Evolutionary conservation across 352 stramenopile species (phyloP), one percentile per base, ranked within the genome.

Genomic region (Thraustochytrium sp.): DNA sequence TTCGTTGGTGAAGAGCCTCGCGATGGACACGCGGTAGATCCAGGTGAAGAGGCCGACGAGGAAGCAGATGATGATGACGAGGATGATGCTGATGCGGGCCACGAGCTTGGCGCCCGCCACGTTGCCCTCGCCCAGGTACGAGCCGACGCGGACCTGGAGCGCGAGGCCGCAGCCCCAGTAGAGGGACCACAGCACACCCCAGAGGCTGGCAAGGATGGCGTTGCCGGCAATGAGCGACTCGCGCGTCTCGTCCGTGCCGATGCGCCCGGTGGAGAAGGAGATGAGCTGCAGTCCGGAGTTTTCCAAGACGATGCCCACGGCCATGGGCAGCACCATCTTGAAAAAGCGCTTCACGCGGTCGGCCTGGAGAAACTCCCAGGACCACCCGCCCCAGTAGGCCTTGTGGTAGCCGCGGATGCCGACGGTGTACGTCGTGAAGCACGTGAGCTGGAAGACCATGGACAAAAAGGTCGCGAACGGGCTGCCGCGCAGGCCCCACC

Each of bases 321-420:
- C 68, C 68, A 80, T 80, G n/a, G 68, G 68, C 18, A 86, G 29
- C 62, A 85, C 65, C 68, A 80, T 80, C 53, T 80, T 80, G 68
- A 90, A 59, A 75, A 90, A 91, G 37, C 89, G 85, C 51, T 87
- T 53, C 29, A 90, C 76, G 51, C 88, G 88, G 34, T 89, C 84
- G 21, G 74, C 54, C 53, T 88, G 82, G 18, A 91, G 82, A 56
- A 86, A 89, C 49, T 90, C 88, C 78, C 85, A 84, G 9, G 82
- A 87, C 88, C 88, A 91, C 37, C 88, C 88, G 56, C 85, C 86
- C 88, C 88, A 91, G 84, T 88, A 91, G 53, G 84, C 55, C 53
- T 86, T 80, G 68, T 80, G 68, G 68, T 80, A 80, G 18, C 68
- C 68, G 18, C 31, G 34, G 38, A 55, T 55, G 48, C 76, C 44